Conservation (phyloP, 805 yeast species). For the Ogataea haglerorum region DNA sequence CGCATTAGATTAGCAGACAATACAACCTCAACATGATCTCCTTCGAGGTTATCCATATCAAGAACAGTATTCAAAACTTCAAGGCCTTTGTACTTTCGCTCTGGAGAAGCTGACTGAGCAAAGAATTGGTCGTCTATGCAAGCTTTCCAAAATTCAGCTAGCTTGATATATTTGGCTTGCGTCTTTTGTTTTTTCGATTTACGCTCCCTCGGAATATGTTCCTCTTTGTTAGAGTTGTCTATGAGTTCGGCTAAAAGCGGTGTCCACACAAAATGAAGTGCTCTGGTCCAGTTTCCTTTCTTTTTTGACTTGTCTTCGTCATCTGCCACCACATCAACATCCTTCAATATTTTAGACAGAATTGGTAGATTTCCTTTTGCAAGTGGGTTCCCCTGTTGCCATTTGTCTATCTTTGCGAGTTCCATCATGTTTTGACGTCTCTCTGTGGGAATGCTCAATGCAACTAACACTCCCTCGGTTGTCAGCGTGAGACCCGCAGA, state of each 20-base stretch:
- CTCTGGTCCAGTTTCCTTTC: slow-evolving; percentile 70
- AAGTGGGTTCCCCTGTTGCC: slow-evolving; percentile 77
- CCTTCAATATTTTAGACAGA: slow-evolving; percentile 62
- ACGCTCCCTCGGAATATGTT: slow-evolving; percentile 24
- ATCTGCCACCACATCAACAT: slow-evolving; percentile 41
- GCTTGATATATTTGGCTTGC: slow-evolving; percentile 29
- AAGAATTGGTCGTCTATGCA: slow-evolving; percentile 81
- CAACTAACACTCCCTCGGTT: slow-evolving; percentile 77
- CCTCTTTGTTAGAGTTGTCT: slow-evolving; percentile 12
- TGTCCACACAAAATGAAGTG: slow-evolving; percentile 75
- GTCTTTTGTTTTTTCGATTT: slow-evolving; percentile 37
- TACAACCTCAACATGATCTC: slow-evolving; percentile 25
- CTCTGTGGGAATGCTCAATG: slow-evolving; percentile 46
- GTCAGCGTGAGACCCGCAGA: slow-evolving; percentile 57
- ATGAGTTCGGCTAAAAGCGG: slow-evolving; percentile 47
- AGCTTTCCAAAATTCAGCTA: slow-evolving; percentile 73
- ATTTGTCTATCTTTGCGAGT: slow-evolving; percentile 34
- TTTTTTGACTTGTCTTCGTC: slow-evolving; percentile 43
- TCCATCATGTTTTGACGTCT: slow-evolving; percentile 16
- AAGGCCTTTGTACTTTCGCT: slow-evolving; percentile 84
- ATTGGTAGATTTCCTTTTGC: slow-evolving; percentile 61
- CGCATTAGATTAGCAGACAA: slow-evolving; percentile 68
- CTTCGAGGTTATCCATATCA: slow-evolving; percentile 19
- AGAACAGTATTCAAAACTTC: slow-evolving; percentile 59
- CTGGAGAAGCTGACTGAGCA: slow-evolving; percentile 72